Evolutionary conservation across 495 filamentous ascomycete species (phyloP).

Genomic region (Letharia lupina): DNA sequence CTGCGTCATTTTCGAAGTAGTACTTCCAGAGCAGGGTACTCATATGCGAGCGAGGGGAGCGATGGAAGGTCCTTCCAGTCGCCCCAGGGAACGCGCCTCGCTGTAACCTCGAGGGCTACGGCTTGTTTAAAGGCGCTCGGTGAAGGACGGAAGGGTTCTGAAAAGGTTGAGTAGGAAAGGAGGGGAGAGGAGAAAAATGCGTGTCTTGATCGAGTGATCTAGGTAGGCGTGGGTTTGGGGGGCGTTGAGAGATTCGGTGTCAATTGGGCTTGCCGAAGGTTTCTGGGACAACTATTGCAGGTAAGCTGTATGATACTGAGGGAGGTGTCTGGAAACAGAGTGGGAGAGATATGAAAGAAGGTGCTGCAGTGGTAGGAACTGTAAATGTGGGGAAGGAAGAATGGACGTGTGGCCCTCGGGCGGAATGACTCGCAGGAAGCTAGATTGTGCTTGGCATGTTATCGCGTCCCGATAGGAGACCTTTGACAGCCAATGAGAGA

Average conservation of each 20-base stretch:
- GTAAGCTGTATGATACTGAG: neutral
- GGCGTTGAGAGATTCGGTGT: neutral
- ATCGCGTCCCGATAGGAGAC: neutral
- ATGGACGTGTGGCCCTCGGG: neutral
- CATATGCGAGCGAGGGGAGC: slow-evolving; percentile 58
- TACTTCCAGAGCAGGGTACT: slow-evolving; percentile 91
- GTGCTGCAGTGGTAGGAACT: neutral
- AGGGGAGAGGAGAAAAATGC: neutral
- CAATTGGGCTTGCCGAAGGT: neutral
- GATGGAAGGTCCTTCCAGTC: slow-evolving; percentile 45
- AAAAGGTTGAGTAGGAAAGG: neutral
- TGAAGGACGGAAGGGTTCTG: slow-evolving; percentile 20
- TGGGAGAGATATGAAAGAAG: neutral
- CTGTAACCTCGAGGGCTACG: slow-evolving; percentile 75
- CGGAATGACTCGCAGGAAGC: slow-evolving; percentile 2
- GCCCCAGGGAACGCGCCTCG: slow-evolving; percentile 68
- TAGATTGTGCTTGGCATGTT: neutral
- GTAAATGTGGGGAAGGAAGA: neutral
- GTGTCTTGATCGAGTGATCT: neutral
- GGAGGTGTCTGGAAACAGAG: neutral
- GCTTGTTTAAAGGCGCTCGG: slow-evolving; percentile 68
- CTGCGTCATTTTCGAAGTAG: slow-evolving; percentile 93
- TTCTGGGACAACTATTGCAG: neutral
- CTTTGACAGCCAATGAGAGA: neutral
- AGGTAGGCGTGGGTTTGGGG: neutral